Base-by-base conservation (phyloP, 2,329 filamentous ascomycete genomes). In the Colletotrichum spaethianum region DNA sequence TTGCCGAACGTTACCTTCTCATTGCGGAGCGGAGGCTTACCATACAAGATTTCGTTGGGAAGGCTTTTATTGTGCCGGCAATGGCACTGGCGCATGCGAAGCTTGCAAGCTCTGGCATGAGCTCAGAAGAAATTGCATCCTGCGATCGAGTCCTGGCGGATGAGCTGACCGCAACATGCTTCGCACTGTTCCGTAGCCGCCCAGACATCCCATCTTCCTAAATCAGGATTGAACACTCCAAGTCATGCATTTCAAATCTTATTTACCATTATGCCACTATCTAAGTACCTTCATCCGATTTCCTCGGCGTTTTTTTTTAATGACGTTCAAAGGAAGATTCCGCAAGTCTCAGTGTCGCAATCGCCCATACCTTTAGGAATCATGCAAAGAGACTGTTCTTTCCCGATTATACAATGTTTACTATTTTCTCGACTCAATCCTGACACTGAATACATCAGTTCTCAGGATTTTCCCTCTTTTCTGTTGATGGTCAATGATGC, bases 401-500 rank as follows among this genome's bases (percentile, higher is more conserved):
- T 44, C 18, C 42, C 18, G 5, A 2, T 44, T n/a, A 20, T 8
- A 16, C 18, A n/a, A 8, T 9, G 18, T 20, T 8, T 1, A 9
- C 6, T 16, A 2, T 1, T 44, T 46, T n/a, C 14, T 36, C 55
- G 44, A 36, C 18, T 63, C 57, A 18, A 38, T 26, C 4, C 31
- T 40, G 11, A 63, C 23, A 23, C 28, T 55, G 36, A 52, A 55
- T 9, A 38, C 48, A 2, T 67, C 59, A 2, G 48, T 68, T 44
- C 65, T 56, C 7, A 33, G 9, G 1, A 56, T 56, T n/a, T 40
- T 56, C 2, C 40, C 23, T 11, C 14, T 20, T 31, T 59, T 68
- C 16, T 63, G 57, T n/a, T 68, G 57, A 46, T 46, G 18, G 48
- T 56, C n/a, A n/a, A n/a, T n/a, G n/a, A n/a, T n/a, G n/a, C n/a